Evolutionary conservation across 768 basidiomycete species (phyloP), one percentile per base, ranked within the genome.

Genomic region (Podaxis sp.): DNA sequence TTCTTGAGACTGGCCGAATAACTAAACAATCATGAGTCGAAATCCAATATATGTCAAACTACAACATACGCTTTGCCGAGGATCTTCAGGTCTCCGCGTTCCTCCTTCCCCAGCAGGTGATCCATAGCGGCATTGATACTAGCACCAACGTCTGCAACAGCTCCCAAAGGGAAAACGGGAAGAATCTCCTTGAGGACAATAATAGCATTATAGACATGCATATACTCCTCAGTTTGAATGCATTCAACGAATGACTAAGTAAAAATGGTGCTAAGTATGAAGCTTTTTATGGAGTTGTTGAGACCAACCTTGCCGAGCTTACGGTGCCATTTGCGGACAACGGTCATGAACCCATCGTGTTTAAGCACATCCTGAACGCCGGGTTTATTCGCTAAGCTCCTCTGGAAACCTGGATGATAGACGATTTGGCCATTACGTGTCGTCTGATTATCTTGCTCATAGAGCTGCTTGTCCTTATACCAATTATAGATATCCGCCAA

Each of bases 161-260:
- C 76, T 17, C 86, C 83, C 10, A 91, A 71, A 28, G 96, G 96
- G 76, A 97, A 97, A 55, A 93, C 89, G 0, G 92, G 89, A 33
- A 95, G 82, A 22, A 98, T 86, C 73, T 97, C 93, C 70, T 95
- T 93, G 66, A 97, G 80, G 30, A 99, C 88, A 41, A 96, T 86
- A 74, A 99, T 91, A n/a, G 93, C 84, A 71, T 99, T 99, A 75
- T 96, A 96, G 58, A 98, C 92, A 69, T 95, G 95, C 91, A 98
- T 96, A 73, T 96, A 99, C 70, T 96, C 96, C 55, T 85, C 86
- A 2, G 95, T 90, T 69, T 88, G 84, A 64, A 98, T 89, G 71
- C 91, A 95, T 36, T 87, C 89, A 20, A 82, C 78, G 66, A 98
- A 86, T 60, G 86, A 87, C 95, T 95, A 69, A 20, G 37, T 63